Base-by-base conservation (phyloP, 495 filamentous ascomycete species). In the Hypoxylon lienhwacheense region DNA sequence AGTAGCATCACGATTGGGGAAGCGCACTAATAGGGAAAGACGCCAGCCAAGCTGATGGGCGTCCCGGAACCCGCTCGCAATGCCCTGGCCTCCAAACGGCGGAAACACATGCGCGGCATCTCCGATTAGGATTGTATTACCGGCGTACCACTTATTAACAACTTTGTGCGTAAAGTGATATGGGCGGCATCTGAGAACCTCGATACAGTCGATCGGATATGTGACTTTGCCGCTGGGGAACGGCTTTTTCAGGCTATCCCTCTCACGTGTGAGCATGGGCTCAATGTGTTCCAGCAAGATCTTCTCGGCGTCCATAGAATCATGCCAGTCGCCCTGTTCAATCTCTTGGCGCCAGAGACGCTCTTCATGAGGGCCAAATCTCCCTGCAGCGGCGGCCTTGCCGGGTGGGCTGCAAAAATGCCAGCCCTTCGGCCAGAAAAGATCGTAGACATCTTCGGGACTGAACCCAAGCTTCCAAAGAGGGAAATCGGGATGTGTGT, bases 91-190 rank as follows among this genome's bases (percentile, higher is more conserved):
- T 0, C 73, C 79, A 47, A 82, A 82, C 5, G 79, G 77, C 20
- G 79, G 79, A 44, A 82, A 82, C 1, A 81, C 79, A 43, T 82
- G 60, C 3, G 78, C 78, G 1, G 79, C 70, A 55, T 82, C 78
- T 7, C 78, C 78, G 32, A 74, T 75, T 5, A 82, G 63, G 39
- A 77, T 67, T 0, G 71, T 73, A 2, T 75, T 66, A 12, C 63
- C 65, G 20, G 66, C 58, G n/a, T 71, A 71, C 78, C 78, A 82
- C 33, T 66, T 70, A 37, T 81, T 81, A 53, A 77, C 78, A 22
- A 71, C 71, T 24, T 76, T 70, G 7, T 73, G 69, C 0, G 73
- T 72, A 25, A 77, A 81, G 0, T 47, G 64, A 35, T 78, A 81
- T 0, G 77, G 79, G 10, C 77, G 65, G n/a, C 72, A 80, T 4